phyloP scores from a whole-genome alignment of 2,329 filamentous ascomycete species.

The Alternaria consortialis region DNA sequence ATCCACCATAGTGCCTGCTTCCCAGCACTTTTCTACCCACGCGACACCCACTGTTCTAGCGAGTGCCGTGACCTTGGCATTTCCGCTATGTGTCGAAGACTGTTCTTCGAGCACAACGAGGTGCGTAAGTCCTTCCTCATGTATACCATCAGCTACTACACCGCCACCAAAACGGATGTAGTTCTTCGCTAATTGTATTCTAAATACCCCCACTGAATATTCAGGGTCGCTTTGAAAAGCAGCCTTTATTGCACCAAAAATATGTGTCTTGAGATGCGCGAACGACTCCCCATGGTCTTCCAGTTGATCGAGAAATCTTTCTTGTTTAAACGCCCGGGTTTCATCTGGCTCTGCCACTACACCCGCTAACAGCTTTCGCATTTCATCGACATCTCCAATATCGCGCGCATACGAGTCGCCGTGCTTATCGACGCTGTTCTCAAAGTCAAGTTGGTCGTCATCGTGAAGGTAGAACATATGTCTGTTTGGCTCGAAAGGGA shows the following conservation, averaged over 20 bases:
- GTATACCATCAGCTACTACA: conserved; percentile 59
- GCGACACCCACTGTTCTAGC: conserved; percentile 73
- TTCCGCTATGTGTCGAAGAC: conserved; percentile 56
- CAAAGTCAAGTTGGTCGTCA: conserved; percentile 63
- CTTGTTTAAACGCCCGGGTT: conserved; percentile 25
- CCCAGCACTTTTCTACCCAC: conserved; percentile 86
- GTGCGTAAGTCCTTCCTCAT: conserved; percentile 72
- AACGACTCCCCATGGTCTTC: conserved; percentile 39
- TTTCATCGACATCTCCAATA: conserved; percentile 66
- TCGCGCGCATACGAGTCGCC: conserved; percentile 86
- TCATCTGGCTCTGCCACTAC: conserved; percentile 45
- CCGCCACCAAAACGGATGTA: conserved; percentile 77
- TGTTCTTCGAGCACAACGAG: conserved; percentile 66
- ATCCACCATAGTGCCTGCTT: conserved; percentile 78
- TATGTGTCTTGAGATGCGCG: conserved; percentile 38
- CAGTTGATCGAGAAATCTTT: conserved; percentile 37
- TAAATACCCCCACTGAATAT: conserved; percentile 30
- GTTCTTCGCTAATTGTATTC: conserved; percentile 60
- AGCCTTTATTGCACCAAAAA: conserved; percentile 42
- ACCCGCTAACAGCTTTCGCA: conserved; percentile 56
- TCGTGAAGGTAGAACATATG: conserved; percentile 78
- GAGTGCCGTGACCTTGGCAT: conserved; percentile 53
- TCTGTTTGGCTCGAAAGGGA: conserved; percentile 70
- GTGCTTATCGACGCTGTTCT: conserved; percentile 74
- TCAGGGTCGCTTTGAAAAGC: conserved; percentile 20